Conservation (phyloP, 2,329 filamentous ascomycete species). For the Calonectria hawksworthii region DNA sequence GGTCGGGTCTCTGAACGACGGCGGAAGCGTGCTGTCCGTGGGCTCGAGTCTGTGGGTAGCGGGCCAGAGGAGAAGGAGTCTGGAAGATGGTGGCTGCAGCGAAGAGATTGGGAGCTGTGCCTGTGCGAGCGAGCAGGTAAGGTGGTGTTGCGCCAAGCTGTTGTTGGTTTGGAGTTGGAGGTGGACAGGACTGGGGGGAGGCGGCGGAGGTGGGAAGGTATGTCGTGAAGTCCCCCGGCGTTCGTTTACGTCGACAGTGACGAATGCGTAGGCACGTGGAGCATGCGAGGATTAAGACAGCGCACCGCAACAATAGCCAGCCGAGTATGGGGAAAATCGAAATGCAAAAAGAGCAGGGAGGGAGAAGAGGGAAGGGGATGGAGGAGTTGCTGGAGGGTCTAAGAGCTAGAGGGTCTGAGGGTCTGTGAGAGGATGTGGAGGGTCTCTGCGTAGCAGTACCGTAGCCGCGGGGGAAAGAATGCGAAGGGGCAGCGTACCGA, state of each 20-base stretch:
- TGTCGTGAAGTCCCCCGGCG: not conserved
- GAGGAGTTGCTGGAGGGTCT: slow-evolving; percentile 7
- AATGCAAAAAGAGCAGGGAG: not conserved
- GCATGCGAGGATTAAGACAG: not conserved
- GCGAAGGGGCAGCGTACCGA: slow-evolving; percentile 1
- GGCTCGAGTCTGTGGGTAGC: slow-evolving; percentile 2
- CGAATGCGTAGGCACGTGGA: slow-evolving; percentile 2
- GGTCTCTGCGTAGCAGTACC: slow-evolving; percentile 18
- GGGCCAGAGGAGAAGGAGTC: slow-evolving; percentile 33
- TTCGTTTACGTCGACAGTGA: slow-evolving; percentile 11
- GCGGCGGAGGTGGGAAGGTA: not conserved
- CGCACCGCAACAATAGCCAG: not conserved
- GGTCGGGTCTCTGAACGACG: slow-evolving; percentile 32
- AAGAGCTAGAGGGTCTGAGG: slow-evolving; percentile 18
- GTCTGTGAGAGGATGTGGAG: slow-evolving; percentile 18
- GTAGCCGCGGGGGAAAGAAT: not conserved
- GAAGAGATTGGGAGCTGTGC: slow-evolving; percentile 4
- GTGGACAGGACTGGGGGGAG: not conserved
- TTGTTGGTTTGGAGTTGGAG: not conserved
- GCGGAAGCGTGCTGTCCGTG: slow-evolving; percentile 19
- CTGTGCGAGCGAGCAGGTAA: not conserved
- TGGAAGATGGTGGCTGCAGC: slow-evolving; percentile 7
- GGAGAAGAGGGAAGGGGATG: slow-evolving; percentile 1
- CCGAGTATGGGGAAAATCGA: not conserved
- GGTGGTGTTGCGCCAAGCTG: slow-evolving; percentile 8